Conservation (phyloP, 2,329 filamentous ascomycete genomes). For the Dactylellina leptospora region DNA sequence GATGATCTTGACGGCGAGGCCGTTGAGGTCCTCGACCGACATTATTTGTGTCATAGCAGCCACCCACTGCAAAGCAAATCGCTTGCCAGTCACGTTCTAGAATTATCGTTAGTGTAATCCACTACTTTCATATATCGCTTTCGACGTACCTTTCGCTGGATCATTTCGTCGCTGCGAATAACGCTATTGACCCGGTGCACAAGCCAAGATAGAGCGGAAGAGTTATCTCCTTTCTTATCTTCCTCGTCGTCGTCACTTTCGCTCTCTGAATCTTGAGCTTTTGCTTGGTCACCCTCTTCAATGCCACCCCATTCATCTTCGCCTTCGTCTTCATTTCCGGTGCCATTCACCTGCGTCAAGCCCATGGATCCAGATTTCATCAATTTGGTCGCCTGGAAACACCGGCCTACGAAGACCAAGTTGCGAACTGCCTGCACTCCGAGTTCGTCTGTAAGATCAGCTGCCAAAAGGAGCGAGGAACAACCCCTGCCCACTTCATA, state of each 20-base stretch:
- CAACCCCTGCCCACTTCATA: conserved; percentile 67
- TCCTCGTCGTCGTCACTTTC: conserved; percentile 62
- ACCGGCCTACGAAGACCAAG: conserved; percentile 79
- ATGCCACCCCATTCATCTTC: conserved; percentile 61
- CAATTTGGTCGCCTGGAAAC: conserved; percentile 68
- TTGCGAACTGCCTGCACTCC: conserved; percentile 81
- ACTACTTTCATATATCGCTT: neutral
- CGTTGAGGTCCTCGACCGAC: conserved; percentile 67
- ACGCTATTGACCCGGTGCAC: conserved; percentile 81
- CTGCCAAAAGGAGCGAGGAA: conserved; percentile 70
- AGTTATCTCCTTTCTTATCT: conserved; percentile 61
- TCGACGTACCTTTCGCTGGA: conserved; percentile 55
- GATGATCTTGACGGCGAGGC: conserved; percentile 72
- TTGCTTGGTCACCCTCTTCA: conserved; percentile 60
- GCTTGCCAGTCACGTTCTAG: conserved; percentile 56
- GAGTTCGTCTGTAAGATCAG: conserved; percentile 75
- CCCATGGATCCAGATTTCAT: conserved; percentile 58
- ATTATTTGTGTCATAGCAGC: conserved; percentile 61
- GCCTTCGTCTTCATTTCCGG: conserved; percentile 61
- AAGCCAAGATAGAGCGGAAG: conserved; percentile 74
- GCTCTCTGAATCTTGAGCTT: conserved; percentile 63
- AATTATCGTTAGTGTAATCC: neutral
- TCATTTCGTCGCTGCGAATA: conserved; percentile 73
- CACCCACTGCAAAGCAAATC: conserved; percentile 56
- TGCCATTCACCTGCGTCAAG: neutral